Evolutionary conservation across 1,139 yeast species (phyloP).

Genomic region (Geotrichum restrictum): DNA sequence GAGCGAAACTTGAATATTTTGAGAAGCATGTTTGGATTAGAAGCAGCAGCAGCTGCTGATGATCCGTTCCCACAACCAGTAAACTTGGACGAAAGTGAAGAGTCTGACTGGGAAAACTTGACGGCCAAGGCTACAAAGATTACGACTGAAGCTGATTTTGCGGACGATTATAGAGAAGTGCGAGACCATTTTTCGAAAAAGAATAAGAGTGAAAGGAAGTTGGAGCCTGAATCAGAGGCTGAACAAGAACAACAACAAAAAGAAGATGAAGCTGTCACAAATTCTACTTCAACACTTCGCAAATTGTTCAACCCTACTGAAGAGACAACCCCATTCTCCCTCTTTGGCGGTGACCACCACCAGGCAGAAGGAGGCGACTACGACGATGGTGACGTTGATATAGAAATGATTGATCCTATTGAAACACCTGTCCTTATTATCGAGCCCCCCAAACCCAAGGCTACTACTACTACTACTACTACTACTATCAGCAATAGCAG

Average conservation of each 20-base stretch:
- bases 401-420: conserved; percentile 18
- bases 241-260: conserved; percentile 27
- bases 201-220: conserved; percentile 16
- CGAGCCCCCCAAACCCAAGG: conserved; percentile 28
- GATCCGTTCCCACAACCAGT: conserved; percentile 24
- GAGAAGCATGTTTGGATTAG: conserved; percentile 26
- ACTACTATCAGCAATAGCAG: too few relatives aligned
- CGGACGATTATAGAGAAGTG: conserved; percentile 35
- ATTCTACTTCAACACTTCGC: conserved; percentile 45
- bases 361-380: conserved; percentile 27
- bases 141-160: conserved; percentile 39
- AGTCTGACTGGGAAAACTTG: conserved; percentile 27
- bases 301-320: conserved; percentile 56
- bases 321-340: conserved; percentile 25
- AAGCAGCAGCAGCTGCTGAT: conserved; percentile 29
- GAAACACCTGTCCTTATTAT: conserved; percentile 30
- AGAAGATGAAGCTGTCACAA: neutral
- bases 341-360: conserved; percentile 32
- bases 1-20: conserved; percentile 29
- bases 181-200: neutral
- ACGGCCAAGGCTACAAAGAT: conserved; percentile 28
- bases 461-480: too few relatives aligned
- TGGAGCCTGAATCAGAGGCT: conserved; percentile 34
- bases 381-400: conserved; percentile 21
- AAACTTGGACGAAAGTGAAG: conserved; percentile 28